Evolutionary conservation across 169 alveolate genomes (phyloP).

Genomic region (Perkinsus chesapeaki): DNA sequence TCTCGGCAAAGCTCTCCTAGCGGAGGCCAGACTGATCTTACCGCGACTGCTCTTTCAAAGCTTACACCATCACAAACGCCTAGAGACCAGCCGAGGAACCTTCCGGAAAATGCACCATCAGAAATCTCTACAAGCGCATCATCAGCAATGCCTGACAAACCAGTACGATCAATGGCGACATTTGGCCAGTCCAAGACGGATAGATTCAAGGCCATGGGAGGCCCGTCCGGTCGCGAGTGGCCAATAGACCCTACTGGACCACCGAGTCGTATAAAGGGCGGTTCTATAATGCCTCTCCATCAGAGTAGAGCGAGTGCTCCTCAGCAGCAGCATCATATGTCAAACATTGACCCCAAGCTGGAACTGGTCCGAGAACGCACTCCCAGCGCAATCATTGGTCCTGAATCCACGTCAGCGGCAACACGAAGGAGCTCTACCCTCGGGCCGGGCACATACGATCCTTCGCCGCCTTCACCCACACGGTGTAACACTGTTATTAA

Average conservation of each 20-base stretch:
- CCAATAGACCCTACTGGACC: neutral
- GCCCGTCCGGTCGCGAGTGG: neutral
- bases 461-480: neutral
- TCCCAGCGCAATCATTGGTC: neutral
- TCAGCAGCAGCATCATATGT: neutral
- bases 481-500: neutral
- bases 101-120: neutral
- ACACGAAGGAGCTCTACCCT: neutral
- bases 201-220: neutral
- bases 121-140: neutral
- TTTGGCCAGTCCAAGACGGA: neutral
- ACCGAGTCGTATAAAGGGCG: neutral
- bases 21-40: neutral
- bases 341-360: neutral
- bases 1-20: no score
- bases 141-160: neutral
- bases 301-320: neutral
- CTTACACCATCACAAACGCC: neutral
- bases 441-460: neutral
- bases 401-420: neutral
- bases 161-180: neutral
- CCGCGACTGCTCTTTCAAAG: neutral
- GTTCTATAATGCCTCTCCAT: neutral
- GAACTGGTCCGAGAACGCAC: neutral
- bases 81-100: neutral